A percentile compares a stretch with the other conserved stretches of the same genome.
These are phyloP conservation scores for Cercospora sojina DNA, from an alignment of 2,329 filamentous ascomycete species.

Conservation along the genomic window DNA sequence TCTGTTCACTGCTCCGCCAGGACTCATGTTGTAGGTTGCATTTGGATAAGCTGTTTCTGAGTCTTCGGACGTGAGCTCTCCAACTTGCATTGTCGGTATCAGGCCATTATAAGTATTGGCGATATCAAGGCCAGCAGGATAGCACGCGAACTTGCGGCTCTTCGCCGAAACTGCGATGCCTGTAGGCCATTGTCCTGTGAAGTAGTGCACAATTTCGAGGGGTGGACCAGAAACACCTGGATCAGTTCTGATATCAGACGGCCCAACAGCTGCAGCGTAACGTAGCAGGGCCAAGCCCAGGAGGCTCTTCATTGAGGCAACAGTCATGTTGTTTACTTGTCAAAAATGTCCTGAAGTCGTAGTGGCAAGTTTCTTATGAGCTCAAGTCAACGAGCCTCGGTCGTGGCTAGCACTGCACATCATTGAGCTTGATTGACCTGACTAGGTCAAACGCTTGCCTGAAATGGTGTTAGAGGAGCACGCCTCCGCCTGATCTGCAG, in stretches of 20 bases:
- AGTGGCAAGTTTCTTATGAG: not conserved
- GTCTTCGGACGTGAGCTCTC: constrained; percentile 42
- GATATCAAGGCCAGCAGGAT: constrained; percentile 39
- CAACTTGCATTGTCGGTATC: constrained; percentile 47
- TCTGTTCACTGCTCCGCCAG: constrained; percentile 49
- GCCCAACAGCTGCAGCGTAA: constrained; percentile 5
- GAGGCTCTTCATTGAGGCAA: not conserved
- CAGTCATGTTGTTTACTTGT: not conserved
- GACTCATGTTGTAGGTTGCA: constrained; percentile 46
- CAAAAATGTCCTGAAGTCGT: not conserved
- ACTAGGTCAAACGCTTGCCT: not conserved
- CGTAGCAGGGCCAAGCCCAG: constrained; percentile 9
- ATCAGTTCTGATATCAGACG: constrained; percentile 22
- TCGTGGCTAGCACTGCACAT: not conserved
- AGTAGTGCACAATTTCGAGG: constrained; percentile 41
- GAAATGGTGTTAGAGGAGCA: not conserved
- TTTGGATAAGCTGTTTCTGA: constrained; percentile 44
- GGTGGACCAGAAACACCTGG: constrained; percentile 15
- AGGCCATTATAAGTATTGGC: constrained; percentile 41
- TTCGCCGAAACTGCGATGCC: constrained; percentile 51
- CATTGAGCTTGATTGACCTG: not conserved
- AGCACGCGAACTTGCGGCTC: constrained; percentile 52
- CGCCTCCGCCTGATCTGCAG: constrained; percentile 1
- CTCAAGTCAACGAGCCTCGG: not conserved
- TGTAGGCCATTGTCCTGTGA: constrained; percentile 50